These are phyloP conservation scores for Nymphaea colorata DNA, from an alignment of 164 flowering plant species.

Conservation along the genomic window DNA sequence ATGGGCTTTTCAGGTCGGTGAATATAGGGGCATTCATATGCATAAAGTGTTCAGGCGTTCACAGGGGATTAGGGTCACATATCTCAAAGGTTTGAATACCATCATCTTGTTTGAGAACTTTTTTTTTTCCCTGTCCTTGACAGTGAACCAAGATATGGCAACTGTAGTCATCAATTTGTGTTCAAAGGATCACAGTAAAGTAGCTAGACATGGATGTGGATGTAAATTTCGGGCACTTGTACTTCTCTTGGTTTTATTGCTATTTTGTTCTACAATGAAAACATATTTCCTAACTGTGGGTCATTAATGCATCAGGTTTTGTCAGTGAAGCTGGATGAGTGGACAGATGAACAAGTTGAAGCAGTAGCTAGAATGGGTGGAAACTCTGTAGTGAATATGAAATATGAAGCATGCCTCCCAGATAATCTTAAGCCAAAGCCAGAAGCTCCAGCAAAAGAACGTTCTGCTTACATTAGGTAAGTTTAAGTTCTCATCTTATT, in stretches of 20 bases:
- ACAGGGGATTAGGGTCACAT: constrained; percentile 93
- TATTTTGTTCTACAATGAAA: not conserved
- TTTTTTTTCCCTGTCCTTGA: no score
- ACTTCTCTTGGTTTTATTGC: no score
- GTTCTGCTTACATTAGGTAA: constrained; percentile 77
- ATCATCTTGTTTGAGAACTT: not conserved
- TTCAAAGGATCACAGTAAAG: no score
- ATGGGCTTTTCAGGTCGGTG: constrained; percentile 35
- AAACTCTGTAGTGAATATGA: constrained; percentile 46
- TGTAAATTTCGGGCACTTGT: no score
- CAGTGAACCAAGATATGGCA: no score
- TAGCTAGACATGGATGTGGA: no score
- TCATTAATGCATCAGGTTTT: constrained; percentile 41
- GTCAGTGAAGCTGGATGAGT: constrained; percentile 89
- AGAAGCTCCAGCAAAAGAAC: constrained; percentile 61
- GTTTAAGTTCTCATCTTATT: not conserved
- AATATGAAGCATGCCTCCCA: constrained; percentile 73
- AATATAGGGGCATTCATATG: constrained; percentile 77
- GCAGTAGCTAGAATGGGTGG: constrained; percentile 57
- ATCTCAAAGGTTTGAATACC: constrained; percentile 59
- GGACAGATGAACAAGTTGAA: constrained; percentile 88
- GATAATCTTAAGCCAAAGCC: constrained; percentile 56
- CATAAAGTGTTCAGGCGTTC: constrained; percentile 91
- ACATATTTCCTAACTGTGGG: not conserved
- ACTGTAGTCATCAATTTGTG: no score